Conservation (phyloP, 1,284 basidiomycete species). For the Mycosarcoma maydis region DNA sequence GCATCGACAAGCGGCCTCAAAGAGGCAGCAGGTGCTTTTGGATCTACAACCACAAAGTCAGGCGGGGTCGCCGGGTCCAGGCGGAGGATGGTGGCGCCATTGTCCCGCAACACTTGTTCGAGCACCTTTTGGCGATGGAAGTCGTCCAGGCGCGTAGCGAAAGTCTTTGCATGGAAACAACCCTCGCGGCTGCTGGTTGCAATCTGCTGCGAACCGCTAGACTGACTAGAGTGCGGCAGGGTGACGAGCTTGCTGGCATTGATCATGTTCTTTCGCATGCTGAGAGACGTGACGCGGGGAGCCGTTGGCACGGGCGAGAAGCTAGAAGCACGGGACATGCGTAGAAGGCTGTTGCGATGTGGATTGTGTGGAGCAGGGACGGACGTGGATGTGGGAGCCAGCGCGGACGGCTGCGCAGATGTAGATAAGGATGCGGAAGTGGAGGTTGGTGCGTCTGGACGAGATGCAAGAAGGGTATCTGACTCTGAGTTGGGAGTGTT, state of each 20-base stretch:
- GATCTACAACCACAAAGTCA: conserved; percentile 32
- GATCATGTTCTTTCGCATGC: conserved; percentile 17
- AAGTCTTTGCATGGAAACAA: conserved; percentile 21
- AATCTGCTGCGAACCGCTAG: not conserved
- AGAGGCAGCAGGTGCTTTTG: conserved; percentile 10
- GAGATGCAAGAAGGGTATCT: not conserved
- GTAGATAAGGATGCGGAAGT: conserved; percentile 3
- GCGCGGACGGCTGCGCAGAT: conserved; percentile 1
- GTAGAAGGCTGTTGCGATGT: conserved; percentile 28
- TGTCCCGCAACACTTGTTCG: conserved; percentile 21
- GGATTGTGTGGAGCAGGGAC: conserved; percentile 9
- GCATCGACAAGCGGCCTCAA: conserved; percentile 10
- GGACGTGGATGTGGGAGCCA: not conserved
- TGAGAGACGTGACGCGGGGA: conserved; percentile 3
- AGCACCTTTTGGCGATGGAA: conserved; percentile 27
- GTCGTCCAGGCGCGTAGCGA: conserved; percentile 34
- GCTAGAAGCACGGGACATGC: conserved; percentile 47
- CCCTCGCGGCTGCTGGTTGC: not conserved
- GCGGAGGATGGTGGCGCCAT: conserved; percentile 27
- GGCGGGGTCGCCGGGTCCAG: conserved; percentile 1
- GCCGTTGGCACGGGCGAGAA: conserved; percentile 33
- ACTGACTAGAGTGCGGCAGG: conserved; percentile 19
- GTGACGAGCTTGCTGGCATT: conserved; percentile 7
- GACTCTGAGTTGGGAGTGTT: not conserved
- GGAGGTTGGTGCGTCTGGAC: not conserved